Base-by-base conservation (phyloP, 192 early-diverging fungal species). In the Linnemannia schmuckeri region DNA sequence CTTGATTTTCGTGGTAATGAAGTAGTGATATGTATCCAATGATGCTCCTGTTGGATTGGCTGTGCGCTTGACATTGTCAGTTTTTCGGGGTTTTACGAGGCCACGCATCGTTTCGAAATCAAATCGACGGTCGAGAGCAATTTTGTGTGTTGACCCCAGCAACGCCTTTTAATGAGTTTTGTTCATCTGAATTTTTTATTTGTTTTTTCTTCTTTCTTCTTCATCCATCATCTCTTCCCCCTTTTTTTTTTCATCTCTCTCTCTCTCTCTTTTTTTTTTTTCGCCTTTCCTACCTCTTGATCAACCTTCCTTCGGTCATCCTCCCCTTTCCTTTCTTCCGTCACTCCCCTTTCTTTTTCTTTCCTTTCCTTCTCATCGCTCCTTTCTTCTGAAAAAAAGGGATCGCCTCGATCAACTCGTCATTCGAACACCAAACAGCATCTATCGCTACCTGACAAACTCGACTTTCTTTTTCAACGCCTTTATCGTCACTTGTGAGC, bases 351-450 rank as follows among this genome's bases (percentile, higher is more conserved):
- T 22, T 70, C 76, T 42, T 41, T 35, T 40, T 17, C 76, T 30
- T 30, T 70, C 68, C 69, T 71, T 33, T 47, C 15, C 55, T 54
- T 12, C 54, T 15, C 68, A 37, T 52, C 47, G 74, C 37, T 75
- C 27, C 47, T 13, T 27, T 27, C 54, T 75, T 54, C 40, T 55
- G 49, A 33, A 66, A 63, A 63, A 30, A 24, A 66, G 30, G 61
- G 61, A 66, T 66, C 61, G 30, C 61, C 61, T 66, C 61, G 61
- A 66, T 66, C 61, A 66, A 66, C 30, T 66, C 61, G 13, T 66
- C 61, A 33, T 35, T 66, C 61, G 61, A 66, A 66, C 30, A 66
- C 12, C 61, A 66, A 66, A 30, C 61, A 33, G 61, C 30, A 66
- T 66, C 27, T 66, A 66, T 66, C 10, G 27, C 24, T 66, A 24